Evolutionary conservation across 1,139 yeast species (phyloP), one percentile per base, ranked within the genome.

Genomic region (Scheffersomyces segobiensis): DNA sequence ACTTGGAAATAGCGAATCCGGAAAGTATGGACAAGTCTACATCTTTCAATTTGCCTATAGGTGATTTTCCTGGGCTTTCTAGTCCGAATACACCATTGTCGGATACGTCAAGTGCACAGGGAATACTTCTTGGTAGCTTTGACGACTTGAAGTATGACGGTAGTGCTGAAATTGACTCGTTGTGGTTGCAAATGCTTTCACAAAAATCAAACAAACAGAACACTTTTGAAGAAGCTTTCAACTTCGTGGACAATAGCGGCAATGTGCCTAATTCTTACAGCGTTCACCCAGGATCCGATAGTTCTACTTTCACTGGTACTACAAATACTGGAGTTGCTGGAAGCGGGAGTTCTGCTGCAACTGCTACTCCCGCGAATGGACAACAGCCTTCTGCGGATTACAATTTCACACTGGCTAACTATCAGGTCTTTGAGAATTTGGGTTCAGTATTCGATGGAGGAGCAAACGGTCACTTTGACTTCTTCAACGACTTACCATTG

Each of bases 401-500:
- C 42, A 32, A 10, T 32, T 32, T 32, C 42, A 32, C 42, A 7
- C 42, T 10, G 42, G 24, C 50, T 7, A 48, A 48, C 24, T 48
- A 48, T 24, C 42, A 39, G 6, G 14, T 24, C 20, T 52, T 32
- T 52, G 53, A 52, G 22, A 50, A 22, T 24, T 50, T 50, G 42
- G 52, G 46, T 14, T 14, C 21, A 14, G 52, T 24, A 7, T 52
- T 52, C n/a, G 46, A 52, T 18, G 24, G 47, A 14, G 24, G 24
- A 14, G 50, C 21, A 20, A 24, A 48, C 24, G 50, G 50, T 14
- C 62, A 63, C 51, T 65, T 69, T 51, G 76, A 72, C 59, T 62
- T 71, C 53, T 71, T 71, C 58, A 66, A 69, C 52, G 75, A 71
- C 52, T 55, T 71, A 48, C 74, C 74, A 7, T 67, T 69, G 57